A percentile compares a stretch with the other conserved stretches of the same genome.
Evolutionary conservation across 257 asterid species (phyloP).

Genomic region (Scutellaria barbata): DNA sequence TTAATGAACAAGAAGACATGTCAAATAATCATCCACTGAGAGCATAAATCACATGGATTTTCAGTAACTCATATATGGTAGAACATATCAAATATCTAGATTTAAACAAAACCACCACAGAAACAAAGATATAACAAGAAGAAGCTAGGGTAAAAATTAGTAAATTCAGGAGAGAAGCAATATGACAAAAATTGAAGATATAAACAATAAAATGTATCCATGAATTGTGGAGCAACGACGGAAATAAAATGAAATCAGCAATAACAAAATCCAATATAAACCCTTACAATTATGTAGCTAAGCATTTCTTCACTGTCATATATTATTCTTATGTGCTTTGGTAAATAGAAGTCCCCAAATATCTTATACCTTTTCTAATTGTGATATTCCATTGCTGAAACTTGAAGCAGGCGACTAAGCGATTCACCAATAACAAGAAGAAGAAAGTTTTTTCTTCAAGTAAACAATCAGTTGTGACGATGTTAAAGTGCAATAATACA

Average conservation of each 20-base stretch:
- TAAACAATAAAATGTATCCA: constrained; percentile 2
- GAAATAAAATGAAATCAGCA: constrained; percentile 23
- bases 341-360: constrained; percentile 21
- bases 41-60: not conserved
- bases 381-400: constrained; percentile 17
- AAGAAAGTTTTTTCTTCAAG: constrained; percentile 36
- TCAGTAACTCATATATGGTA: constrained; percentile 6
- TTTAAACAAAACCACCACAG: not conserved
- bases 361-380: constrained; percentile 11
- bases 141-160: not conserved
- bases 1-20: constrained; percentile 2
- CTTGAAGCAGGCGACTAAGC: constrained; percentile 17
- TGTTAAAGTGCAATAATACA: constrained; percentile 19
- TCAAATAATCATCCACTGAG: constrained; percentile 4
- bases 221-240: constrained; percentile 4
- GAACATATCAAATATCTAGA: constrained; percentile 5
- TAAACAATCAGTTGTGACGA: constrained; percentile 10
- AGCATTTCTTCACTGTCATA: constrained; percentile 11
- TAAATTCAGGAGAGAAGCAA: constrained; percentile 23
- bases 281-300: constrained; percentile 18
- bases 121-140: not conserved
- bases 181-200: constrained; percentile 6
- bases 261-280: constrained; percentile 11
- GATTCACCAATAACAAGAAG: constrained; percentile 12
- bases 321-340: not conserved